Conservation (phyloP, 2,329 filamentous ascomycete genomes). For the Epichloe glyceriae region DNA sequence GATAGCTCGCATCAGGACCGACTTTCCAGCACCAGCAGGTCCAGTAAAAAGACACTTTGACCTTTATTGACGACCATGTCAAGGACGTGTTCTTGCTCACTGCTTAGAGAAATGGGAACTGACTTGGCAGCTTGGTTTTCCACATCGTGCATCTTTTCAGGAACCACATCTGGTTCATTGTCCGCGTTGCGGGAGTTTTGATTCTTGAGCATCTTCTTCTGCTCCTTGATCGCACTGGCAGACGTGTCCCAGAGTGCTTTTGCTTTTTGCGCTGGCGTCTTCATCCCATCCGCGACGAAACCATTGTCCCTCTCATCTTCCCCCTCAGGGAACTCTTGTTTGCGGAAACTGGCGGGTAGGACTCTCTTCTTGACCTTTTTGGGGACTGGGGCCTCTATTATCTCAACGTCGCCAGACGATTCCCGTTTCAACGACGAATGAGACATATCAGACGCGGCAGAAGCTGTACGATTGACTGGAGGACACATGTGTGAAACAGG, state of each 20-base stretch:
- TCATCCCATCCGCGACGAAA: slow-evolving; percentile 7
- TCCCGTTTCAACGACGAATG: slow-evolving; percentile 29
- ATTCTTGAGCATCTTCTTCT: slow-evolving; percentile 60
- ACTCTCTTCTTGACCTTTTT: slow-evolving; percentile 46
- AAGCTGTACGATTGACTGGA: slow-evolving; percentile 15
- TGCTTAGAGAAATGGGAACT: slow-evolving; percentile 56
- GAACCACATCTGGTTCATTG: slow-evolving; percentile 23
- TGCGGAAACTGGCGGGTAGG: slow-evolving; percentile 39
- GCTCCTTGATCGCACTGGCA: slow-evolving; percentile 61
- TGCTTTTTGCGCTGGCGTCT: slow-evolving; percentile 22
- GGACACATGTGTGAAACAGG: slow-evolving; percentile 35
- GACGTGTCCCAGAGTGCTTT: slow-evolving; percentile 56
- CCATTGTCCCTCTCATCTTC: slow-evolving; percentile 11
- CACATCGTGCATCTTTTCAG: slow-evolving; percentile 29
- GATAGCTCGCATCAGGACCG: slow-evolving; percentile 84
- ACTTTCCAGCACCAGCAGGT: slow-evolving; percentile 93
- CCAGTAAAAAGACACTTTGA: slow-evolving; percentile 97
- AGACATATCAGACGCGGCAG: slow-evolving; percentile 10
- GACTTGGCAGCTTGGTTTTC: slow-evolving; percentile 27
- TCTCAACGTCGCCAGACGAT: slow-evolving; percentile 20
- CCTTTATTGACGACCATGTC: slow-evolving; percentile 67
- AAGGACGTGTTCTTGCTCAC: slow-evolving; percentile 75
- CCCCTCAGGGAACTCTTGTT: slow-evolving; percentile 23
- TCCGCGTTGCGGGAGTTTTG: slow-evolving; percentile 27
- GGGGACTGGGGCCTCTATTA: slow-evolving; percentile 11